These are phyloP conservation scores for Ogataea nonfermentans DNA, from an alignment of 805 yeast species.

Conservation along the genomic window DNA sequence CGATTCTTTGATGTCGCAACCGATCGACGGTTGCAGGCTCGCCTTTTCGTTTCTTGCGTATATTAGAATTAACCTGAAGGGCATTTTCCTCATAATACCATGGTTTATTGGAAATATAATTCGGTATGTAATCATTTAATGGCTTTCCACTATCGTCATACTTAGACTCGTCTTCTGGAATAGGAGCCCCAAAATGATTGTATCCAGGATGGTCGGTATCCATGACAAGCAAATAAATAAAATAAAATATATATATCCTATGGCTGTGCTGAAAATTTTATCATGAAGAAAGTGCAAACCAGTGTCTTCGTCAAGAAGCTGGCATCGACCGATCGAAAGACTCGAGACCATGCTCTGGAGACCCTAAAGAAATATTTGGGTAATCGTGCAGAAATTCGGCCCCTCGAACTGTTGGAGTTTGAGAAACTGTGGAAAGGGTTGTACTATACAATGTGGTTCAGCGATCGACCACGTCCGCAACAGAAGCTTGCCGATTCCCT, in stretches of 20 bases:
- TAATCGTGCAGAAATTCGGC: constrained; percentile 40
- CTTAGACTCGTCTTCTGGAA: constrained; percentile 18
- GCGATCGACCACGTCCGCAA: constrained; percentile 91
- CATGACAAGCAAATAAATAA: constrained; percentile 2
- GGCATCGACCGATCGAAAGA: constrained; percentile 77
- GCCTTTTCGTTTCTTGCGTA: constrained; percentile 27
- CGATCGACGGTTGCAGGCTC: constrained; percentile 38
- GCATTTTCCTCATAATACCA: constrained; percentile 37
- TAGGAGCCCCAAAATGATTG: constrained; percentile 8
- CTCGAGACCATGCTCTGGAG: constrained; percentile 71
- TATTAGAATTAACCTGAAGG: constrained; percentile 27
- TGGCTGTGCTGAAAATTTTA: constrained; percentile 14
- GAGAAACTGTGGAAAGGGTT: constrained; percentile 96
- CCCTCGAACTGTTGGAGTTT: constrained; percentile 51
- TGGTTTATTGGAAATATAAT: constrained; percentile 39
- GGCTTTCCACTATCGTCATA: constrained; percentile 37
- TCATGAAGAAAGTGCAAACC: constrained; percentile 30
- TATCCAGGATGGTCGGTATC: constrained; percentile 13
- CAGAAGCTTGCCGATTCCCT: constrained; percentile 75
- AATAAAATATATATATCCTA: background rate
- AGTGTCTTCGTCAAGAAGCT: constrained; percentile 71
- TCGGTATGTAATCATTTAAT: constrained; percentile 40
- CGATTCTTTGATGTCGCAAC: constrained; percentile 56
- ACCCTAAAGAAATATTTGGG: constrained; percentile 59
- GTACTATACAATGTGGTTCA: constrained; percentile 93